Conservation (phyloP, 2,329 filamentous ascomycete genomes). For the Lasiodiplodia hormozganensis region DNA sequence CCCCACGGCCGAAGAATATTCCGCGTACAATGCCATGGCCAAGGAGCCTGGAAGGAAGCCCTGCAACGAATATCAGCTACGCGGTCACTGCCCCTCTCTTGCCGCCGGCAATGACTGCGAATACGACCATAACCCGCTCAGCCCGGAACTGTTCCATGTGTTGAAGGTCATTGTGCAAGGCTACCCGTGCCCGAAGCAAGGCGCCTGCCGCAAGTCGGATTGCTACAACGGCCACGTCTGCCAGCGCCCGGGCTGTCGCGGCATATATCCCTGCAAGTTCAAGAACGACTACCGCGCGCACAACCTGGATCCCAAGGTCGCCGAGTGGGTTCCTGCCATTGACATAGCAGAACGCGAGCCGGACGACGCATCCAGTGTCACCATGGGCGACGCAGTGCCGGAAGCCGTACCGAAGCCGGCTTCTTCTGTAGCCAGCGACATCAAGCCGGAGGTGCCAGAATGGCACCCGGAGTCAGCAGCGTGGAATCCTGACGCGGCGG, state of each 20-base stretch:
- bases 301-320: conserved; percentile 34
- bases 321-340: conserved; percentile 35
- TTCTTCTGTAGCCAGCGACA: not conserved
- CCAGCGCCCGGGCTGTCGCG: conserved; percentile 42
- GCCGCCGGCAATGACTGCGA: conserved; percentile 38
- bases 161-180: conserved; percentile 55
- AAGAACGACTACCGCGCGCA: conserved; percentile 36
- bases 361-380: conserved; percentile 13
- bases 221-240: conserved; percentile 58
- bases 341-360: conserved; percentile 13
- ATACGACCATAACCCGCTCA: conserved; percentile 57
- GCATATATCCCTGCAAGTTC: conserved; percentile 37
- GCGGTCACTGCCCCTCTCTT: conserved; percentile 43
- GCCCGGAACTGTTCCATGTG: conserved; percentile 47
- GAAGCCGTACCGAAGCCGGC: not conserved
- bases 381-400: not conserved
- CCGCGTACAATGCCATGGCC: conserved; percentile 47
- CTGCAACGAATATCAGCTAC: conserved; percentile 59
- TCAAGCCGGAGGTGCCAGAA: not conserved
- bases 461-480: conserved; percentile 18
- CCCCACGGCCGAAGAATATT: conserved; percentile 47
- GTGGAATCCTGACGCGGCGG: conserved; percentile 2
- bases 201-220: conserved; percentile 50
- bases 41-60: conserved; percentile 48
- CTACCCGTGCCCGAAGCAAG: conserved; percentile 50